These are phyloP conservation scores for Avena eriantha DNA, from an alignment of 176 grass and related monocot genomes.

Conservation along the genomic window DNA sequence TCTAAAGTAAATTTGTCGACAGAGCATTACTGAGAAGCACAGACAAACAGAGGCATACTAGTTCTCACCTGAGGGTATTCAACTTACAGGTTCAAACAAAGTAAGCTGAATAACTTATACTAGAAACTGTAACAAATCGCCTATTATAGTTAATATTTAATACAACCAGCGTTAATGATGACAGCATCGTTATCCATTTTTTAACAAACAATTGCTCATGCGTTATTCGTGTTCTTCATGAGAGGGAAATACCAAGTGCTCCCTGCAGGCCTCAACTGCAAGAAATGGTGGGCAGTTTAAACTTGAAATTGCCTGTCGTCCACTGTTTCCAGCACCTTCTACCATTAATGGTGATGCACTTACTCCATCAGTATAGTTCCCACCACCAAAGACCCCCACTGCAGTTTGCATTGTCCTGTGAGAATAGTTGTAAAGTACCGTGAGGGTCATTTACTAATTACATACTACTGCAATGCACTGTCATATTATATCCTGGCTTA, in stretches of 20 bases:
- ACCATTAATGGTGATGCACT: constrained; percentile 62
- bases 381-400: constrained; percentile 90
- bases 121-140: neutral
- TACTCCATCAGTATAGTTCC: constrained; percentile 48
- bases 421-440: neutral
- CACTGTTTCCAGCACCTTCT: constrained; percentile 65
- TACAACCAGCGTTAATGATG: neutral
- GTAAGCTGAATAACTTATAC: neutral
- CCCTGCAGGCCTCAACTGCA: constrained; percentile 76
- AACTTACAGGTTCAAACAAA: neutral
- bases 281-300: constrained; percentile 74
- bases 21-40: neutral
- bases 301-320: constrained; percentile 56
- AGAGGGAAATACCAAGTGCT: constrained; percentile 67
- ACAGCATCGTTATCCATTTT: neutral
- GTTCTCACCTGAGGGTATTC: neutral
- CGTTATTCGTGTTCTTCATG: neutral
- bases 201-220: neutral
- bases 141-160: constrained; percentile 5
- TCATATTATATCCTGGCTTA: neutral
- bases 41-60: neutral
- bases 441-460: neutral
- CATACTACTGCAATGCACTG: neutral
- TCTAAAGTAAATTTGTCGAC: neutral
- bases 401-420: constrained; percentile 92